Evolutionary conservation across 352 stramenopile genomes (phyloP), one percentile per base, ranked within the genome.

Genomic region (Pythium biforme): DNA sequence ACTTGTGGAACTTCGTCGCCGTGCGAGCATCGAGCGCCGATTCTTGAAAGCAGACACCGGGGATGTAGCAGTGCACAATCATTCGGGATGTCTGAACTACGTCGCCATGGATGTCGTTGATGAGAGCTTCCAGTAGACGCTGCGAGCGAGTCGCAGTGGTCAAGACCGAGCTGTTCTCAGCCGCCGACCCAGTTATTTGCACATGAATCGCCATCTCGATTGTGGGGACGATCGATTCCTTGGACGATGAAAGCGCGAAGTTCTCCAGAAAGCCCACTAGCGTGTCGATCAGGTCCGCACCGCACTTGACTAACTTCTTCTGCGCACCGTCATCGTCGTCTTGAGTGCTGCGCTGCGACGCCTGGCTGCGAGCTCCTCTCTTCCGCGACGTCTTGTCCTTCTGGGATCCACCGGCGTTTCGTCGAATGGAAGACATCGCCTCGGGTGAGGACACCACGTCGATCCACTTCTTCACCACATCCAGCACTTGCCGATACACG

Each of bases 391-490:
- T 66, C n/a, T 45, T 55, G 4, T 72, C 58, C 31, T 34, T 47
- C 49, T 68, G 60, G 2, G 60, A 68, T 19, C 19, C 39, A 15
- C 41, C 48, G n/a, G 10, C 29, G 11, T n/a, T 41, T 37, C 27
- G 23, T n/a, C 51, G 51, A 34, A 62, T 45, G 3, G 54, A 68
- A 3, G 61, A 59, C 53, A 68, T 68, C 1, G 40, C 40, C 23
- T 70, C 55, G 17, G 64, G 29, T 14, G 51, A 59, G 2, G 58
- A 20, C 11, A 46, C 47, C 1, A 79, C 50, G 4, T 75, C 69
- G 9, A 90, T 66, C 84, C 87, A 95, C 43, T 90, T 91, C 57
- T 86, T 88, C n/a, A 92, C 65, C 11, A 88, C 70, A 43, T 91
- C 83, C 37, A 96, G 56, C 53, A 91, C 79, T 58, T 93, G 81